phyloP scores from a whole-genome alignment of 2,329 filamentous ascomycete species.

The Chrysosporium queenslandicum region DNA sequence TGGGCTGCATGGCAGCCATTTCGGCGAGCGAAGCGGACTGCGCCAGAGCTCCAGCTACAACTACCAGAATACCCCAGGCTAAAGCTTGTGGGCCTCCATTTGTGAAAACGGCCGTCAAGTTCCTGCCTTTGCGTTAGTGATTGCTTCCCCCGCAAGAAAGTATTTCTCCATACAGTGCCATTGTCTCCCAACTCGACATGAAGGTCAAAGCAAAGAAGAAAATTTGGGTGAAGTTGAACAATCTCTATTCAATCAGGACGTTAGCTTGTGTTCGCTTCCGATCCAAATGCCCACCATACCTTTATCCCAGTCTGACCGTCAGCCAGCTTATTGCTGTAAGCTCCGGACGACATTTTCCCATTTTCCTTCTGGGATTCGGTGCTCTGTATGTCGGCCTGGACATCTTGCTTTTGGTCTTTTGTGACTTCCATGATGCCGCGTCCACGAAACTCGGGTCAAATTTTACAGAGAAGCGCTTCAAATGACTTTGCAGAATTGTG shows the following conservation, averaged over 20 bases:
- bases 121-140: constrained; percentile 7
- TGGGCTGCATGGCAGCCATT: constrained; percentile 34
- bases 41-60: constrained; percentile 24
- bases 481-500: background rate
- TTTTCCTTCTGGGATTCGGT: background rate
- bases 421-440: background rate
- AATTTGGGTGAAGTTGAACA: constrained; percentile 24
- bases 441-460: background rate
- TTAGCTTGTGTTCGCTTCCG: background rate
- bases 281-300: background rate
- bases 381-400: background rate
- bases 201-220: constrained; percentile 24
- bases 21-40: constrained; percentile 32
- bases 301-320: constrained; percentile 15
- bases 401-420: constrained; percentile 2
- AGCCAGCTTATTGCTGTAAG: background rate
- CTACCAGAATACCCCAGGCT: constrained; percentile 27
- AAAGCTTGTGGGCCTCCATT: constrained; percentile 28
- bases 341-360: background rate
- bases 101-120: constrained; percentile 30
- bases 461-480: background rate
- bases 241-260: constrained; percentile 16
- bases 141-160: background rate
- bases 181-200: constrained; percentile 23
- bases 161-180: constrained; percentile 17